Evolutionary conservation across 805 yeast species (phyloP).

Genomic region (Kodamaea hsintzibuensis): DNA sequence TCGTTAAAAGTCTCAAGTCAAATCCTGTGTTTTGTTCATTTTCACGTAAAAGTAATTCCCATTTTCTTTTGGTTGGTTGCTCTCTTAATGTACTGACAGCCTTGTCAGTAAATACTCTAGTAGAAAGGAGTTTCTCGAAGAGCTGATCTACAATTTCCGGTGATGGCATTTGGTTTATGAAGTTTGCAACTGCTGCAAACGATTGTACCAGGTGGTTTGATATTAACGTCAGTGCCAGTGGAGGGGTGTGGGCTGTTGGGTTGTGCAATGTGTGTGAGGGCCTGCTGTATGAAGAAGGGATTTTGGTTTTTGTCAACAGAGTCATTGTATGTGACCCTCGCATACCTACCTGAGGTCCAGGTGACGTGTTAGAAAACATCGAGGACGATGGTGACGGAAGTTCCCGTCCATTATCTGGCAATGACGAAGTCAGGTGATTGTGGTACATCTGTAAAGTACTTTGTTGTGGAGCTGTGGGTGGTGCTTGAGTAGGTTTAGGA

Average conservation of each 20-base stretch:
- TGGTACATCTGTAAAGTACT: not conserved
- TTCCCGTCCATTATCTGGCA: not conserved
- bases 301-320: not conserved
- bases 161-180: conserved; percentile 36
- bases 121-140: conserved; percentile 40
- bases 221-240: not conserved
- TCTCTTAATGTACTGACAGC: conserved; percentile 33
- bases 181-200: conserved; percentile 33
- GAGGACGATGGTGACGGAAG: not conserved
- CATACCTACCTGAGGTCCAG: not conserved
- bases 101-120: conserved; percentile 38
- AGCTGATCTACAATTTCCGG: conserved; percentile 37
- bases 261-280: not conserved
- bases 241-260: conserved; percentile 4
- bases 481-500: not conserved
- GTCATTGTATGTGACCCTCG: not conserved
- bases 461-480: not conserved
- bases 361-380: conserved; percentile 1
- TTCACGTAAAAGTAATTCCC: conserved; percentile 46
- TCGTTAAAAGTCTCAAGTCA: conserved; percentile 30
- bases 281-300: not conserved
- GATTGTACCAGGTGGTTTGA: conserved; percentile 17
- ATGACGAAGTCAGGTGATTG: not conserved
- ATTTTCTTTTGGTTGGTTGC: conserved; percentile 37
- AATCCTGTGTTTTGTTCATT: conserved; percentile 38